Base-by-base conservation (phyloP, 306 rosid species). In the Rubus parviflorus region DNA sequence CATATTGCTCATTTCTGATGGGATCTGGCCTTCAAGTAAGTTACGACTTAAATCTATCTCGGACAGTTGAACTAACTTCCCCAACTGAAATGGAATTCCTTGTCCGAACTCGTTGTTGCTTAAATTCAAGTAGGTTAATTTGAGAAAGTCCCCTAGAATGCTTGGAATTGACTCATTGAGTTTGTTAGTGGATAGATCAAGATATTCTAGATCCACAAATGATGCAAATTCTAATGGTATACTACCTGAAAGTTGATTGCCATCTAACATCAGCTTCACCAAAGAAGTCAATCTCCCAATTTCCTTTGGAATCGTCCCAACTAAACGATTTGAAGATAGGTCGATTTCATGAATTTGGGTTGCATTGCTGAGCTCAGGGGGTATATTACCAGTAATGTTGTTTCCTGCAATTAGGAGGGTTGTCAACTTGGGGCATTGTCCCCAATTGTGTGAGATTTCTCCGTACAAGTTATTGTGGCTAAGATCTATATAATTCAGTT, bases 111-210 rank as follows among this genome's bases (percentile, higher is more conserved):
- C 2, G 10, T 58, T 58, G 13, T 58, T 22, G 64, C 37, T 58
- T 16, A 58, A 23, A 58, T 58, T 58, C 38, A 58, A n/a, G 61
- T 54, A n/a, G 16, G 2, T 3, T 11, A 58, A 58, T 9, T 69
- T 75, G 30, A 20, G 5, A 37, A 69, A 74, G 15, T 74, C 7
- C 7, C 83, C 83, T 3, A 83, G 22, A 20, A 49, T 15, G 8
- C 17, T 41, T 8, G 86, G 77, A 37, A 83, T 78, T n/a, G 73
- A 76, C 14, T 70, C 74, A 25, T 46, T 78, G 13, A 83, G 35
- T 19, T 47, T 47, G 68, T 83, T 79, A 6, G 37, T 22, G 11
- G 82, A 53, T 23, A 75, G 72, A 41, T 81, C 80, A 23, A 81
- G 80, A 58, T 42, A 42, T 4, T 66, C 45, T 14, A 69, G 60